Base-by-base conservation (phyloP, 1,139 yeast species). In the Eremothecium gossypii region DNA sequence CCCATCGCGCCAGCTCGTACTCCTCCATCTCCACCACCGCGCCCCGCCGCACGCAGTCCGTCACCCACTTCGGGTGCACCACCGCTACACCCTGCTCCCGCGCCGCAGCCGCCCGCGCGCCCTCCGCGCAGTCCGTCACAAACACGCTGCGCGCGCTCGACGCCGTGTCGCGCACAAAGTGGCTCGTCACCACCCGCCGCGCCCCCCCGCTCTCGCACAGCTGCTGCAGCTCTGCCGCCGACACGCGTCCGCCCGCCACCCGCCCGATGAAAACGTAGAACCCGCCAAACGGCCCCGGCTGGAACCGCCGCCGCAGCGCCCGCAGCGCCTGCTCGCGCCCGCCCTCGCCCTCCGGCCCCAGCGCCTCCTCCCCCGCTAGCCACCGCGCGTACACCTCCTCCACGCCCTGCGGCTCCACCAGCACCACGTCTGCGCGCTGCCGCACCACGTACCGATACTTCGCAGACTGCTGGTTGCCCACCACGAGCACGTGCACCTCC, bases 51-150 rank as follows among this genome's bases (percentile, higher is more conserved):
- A 76, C 57, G 38, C 84, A 76, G 57, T 84, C 85, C 14, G 71
- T 53, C 2, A 87, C 61, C 93, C 94, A 87, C 41, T 74, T 63
- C 0, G 93, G 91, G 56, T 83, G 87, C 2, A 85, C 75, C 1
- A 79, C 72, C 1, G 84, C 82, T 5, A 60, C 45, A 12, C 49
- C 49, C 38, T 49, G 50, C 12, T 45, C 46, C 13, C 48, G 37
- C 1, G 64, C 64, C 1, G 60, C 62, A 13, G 49, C 48, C 3
- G 50, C 60, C 41, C 64, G 53, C 7, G 50, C 46, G n/a, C 63
- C 59, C 7, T 45, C 38, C 3, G 48, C 31, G 13, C 47, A 45
- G 45, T 57, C 63, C 8, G 62, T 48, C 11, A 60, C 48, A 38
- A 60, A 59, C 14, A 40, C 41, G 17, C 42, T 40, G 8, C 50